Evolutionary conservation across 441 rosid genomes (phyloP).

Genomic region (Populus hybrid): DNA sequence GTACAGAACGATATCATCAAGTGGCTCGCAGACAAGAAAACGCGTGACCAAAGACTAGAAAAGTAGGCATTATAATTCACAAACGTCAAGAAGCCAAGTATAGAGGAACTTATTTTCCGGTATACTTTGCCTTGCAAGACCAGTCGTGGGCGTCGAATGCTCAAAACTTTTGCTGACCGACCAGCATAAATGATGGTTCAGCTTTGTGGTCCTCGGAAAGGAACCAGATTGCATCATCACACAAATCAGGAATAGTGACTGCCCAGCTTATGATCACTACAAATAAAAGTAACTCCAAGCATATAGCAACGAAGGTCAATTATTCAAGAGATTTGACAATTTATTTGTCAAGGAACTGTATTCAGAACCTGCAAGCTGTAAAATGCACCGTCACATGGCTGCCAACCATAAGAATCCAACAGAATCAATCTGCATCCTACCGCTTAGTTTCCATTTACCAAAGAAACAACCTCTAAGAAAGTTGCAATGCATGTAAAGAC

Average conservation of each 20-base stretch:
- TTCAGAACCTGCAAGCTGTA: background rate
- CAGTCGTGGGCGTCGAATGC: background rate
- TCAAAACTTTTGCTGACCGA: background rate
- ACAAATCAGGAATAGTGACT: background rate
- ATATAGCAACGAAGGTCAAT: background rate
- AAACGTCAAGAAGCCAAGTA: background rate
- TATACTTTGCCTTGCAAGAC: conserved; percentile 3
- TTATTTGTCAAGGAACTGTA: background rate
- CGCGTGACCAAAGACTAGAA: background rate
- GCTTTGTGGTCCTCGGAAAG: background rate
- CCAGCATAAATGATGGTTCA: background rate
- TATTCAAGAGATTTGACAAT: background rate
- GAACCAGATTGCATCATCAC: background rate
- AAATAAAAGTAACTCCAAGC: background rate
- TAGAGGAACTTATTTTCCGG: background rate
- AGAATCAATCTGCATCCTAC: background rate
- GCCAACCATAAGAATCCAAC: background rate
- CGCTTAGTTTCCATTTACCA: background rate
- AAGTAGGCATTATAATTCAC: background rate
- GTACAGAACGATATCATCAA: background rate
- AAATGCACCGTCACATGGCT: background rate
- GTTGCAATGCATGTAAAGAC: background rate
- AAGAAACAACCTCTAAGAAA: background rate
- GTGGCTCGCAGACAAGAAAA: conserved; percentile 4
- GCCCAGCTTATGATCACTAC: background rate